Evolutionary conservation across 768 basidiomycete genomes (phyloP).

Genomic region (Trametes sanguinea): DNA sequence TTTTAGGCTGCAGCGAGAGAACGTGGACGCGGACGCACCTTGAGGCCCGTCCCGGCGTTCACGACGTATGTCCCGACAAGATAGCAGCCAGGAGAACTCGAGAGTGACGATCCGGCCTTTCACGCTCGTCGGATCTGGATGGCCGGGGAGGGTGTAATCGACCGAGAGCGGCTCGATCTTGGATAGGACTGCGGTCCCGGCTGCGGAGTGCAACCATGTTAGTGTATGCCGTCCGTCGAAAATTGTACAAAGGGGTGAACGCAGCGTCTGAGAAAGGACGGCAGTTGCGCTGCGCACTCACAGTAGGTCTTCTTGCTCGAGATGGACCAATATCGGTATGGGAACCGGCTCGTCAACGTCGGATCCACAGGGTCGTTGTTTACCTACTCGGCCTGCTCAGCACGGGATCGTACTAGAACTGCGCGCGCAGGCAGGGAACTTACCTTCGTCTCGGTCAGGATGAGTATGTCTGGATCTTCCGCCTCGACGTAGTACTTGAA

Average conservation of each 20-base stretch:
- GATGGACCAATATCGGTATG: conserved; percentile 76
- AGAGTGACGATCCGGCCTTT: conserved; percentile 81
- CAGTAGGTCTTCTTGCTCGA: conserved; percentile 80
- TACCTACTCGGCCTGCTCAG: conserved; percentile 46
- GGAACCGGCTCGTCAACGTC: conserved; percentile 56
- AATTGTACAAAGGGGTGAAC: no score
- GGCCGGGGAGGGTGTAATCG: conserved; percentile 68
- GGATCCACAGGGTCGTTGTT: conserved; percentile 70
- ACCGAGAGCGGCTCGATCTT: conserved; percentile 73
- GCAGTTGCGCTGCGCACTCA: conserved; percentile 34
- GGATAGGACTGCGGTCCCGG: conserved; percentile 80
- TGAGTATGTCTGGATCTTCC: conserved; percentile 82
- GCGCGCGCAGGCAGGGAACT: not conserved
- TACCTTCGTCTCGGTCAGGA: conserved; percentile 88
- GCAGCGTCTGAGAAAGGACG: no score
- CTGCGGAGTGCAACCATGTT: conserved; percentile 37
- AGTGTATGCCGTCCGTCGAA: not conserved
- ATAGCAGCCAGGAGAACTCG: conserved; percentile 72
- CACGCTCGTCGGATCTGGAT: conserved; percentile 61
- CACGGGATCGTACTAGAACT: not conserved
- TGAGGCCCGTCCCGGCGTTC: conserved; percentile 77
- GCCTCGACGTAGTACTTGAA: conserved; percentile 83
- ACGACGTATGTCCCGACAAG: conserved; percentile 82
- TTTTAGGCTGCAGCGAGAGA: not conserved
- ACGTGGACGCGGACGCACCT: conserved; percentile 44